Evolutionary conservation across 192 early-diverging fungal species (phyloP).

Genomic region (Rhizophagus sp.): DNA sequence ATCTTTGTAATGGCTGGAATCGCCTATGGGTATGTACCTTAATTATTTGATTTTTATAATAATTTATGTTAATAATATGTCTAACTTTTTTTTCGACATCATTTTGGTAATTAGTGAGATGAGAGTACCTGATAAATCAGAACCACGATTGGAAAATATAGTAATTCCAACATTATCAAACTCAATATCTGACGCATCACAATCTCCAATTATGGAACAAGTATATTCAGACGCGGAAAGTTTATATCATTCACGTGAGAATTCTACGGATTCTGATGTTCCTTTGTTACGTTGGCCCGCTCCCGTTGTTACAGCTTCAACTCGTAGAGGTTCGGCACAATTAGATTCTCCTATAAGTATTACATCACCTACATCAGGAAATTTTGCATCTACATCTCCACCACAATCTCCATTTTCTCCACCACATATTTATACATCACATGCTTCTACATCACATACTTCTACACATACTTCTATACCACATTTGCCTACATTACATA

Average conservation of each 20-base stretch:
- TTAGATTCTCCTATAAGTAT: not conserved
- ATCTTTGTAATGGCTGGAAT: not conserved
- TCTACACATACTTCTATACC: no score
- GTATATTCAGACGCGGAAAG: no score
- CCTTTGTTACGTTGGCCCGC: not conserved
- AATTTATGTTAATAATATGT: not conserved
- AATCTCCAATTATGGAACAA: not conserved
- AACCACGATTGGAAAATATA: not conserved
- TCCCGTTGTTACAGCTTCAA: not conserved
- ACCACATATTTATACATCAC: no score
- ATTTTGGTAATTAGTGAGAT: not conserved
- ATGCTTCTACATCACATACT: no score
- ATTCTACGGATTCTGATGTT: not conserved
- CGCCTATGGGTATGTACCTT: conserved; percentile 9
- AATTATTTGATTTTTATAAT: not conserved
- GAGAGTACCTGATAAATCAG: not conserved
- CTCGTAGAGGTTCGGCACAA: not conserved
- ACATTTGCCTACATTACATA: no score
- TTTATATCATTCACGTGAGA: not conserved
- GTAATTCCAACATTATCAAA: not conserved
- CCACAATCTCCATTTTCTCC: not conserved
- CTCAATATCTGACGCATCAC: not conserved
- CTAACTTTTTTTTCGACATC: not conserved
- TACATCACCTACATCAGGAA: not conserved
- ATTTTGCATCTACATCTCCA: not conserved